phyloP scores from a whole-genome alignment of 768 basidiomycete species.

The Suillus cothurnatus region DNA sequence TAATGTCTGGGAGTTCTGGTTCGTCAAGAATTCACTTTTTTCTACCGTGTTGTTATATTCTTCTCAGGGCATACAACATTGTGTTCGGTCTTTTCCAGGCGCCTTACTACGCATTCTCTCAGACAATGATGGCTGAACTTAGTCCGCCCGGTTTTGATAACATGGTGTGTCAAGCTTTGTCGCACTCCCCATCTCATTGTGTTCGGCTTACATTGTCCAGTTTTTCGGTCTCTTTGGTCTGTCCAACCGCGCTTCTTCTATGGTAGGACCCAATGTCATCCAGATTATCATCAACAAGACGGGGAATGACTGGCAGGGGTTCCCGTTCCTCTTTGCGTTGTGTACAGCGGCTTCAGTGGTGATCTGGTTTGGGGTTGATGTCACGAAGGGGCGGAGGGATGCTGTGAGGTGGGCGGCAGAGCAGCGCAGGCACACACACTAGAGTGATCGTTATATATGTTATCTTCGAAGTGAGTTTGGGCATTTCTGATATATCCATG shows the following conservation, averaged over 20 bases:
- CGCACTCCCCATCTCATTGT: neutral
- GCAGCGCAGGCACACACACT: conserved; percentile 17
- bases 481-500: neutral
- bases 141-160: conserved; percentile 88
- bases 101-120: conserved; percentile 85
- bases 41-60: conserved; percentile 4
- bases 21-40: conserved; percentile 14
- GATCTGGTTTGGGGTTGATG: conserved; percentile 78
- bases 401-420: conserved; percentile 57
- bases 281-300: conserved; percentile 77
- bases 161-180: conserved; percentile 48
- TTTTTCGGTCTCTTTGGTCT: conserved; percentile 89
- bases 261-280: conserved; percentile 86
- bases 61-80: conserved; percentile 71
- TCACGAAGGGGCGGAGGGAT: conserved; percentile 61
- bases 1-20: conserved; percentile 90
- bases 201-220: conserved; percentile 33
- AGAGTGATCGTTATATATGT: neutral
- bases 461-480: neutral
- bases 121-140: conserved; percentile 89
- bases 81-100: conserved; percentile 83
- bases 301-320: conserved; percentile 80
- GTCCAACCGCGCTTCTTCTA: conserved; percentile 82
- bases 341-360: conserved; percentile 65
- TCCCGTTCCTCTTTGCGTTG: conserved; percentile 80